Conservation (phyloP, 345 rosid species). For the Fremontodendron californicum region DNA sequence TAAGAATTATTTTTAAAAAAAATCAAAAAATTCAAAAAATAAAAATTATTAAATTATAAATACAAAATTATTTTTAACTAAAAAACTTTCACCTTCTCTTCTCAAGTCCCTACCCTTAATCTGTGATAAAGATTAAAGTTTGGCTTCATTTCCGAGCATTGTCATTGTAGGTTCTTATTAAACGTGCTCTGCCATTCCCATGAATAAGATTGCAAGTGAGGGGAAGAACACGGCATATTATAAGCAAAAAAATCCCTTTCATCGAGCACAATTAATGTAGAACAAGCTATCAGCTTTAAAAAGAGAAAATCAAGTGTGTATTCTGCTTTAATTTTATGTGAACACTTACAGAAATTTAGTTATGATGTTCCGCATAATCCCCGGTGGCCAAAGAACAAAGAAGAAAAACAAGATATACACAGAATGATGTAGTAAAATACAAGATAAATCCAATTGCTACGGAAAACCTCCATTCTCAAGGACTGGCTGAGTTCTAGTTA, state of each 20-base stretch:
- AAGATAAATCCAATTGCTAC: neutral
- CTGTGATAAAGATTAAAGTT: neutral
- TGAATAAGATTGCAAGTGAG: neutral
- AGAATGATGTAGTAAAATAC: neutral
- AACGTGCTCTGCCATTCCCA: neutral
- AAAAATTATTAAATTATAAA: too few relatives aligned
- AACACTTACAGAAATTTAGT: neutral
- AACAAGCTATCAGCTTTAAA: too few relatives aligned
- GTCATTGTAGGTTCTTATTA: neutral
- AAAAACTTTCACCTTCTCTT: too few relatives aligned
- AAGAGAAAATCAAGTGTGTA: too few relatives aligned
- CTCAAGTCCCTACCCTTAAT: too few relatives aligned
- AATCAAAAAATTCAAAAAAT: too few relatives aligned
- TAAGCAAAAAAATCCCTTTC: neutral
- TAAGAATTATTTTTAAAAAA: too few relatives aligned
- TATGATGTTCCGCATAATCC: neutral
- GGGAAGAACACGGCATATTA: neutral
- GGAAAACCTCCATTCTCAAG: slow-evolving; percentile 39
- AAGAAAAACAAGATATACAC: neutral
- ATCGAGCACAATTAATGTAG: neutral
- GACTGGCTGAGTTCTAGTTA: slow-evolving; percentile 65
- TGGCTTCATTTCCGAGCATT: too few relatives aligned
- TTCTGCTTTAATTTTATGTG: neutral
- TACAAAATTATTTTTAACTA: too few relatives aligned
- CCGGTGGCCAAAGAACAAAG: neutral